Conservation (phyloP, 495 filamentous ascomycete species). For the Chaetomium tenue region DNA sequence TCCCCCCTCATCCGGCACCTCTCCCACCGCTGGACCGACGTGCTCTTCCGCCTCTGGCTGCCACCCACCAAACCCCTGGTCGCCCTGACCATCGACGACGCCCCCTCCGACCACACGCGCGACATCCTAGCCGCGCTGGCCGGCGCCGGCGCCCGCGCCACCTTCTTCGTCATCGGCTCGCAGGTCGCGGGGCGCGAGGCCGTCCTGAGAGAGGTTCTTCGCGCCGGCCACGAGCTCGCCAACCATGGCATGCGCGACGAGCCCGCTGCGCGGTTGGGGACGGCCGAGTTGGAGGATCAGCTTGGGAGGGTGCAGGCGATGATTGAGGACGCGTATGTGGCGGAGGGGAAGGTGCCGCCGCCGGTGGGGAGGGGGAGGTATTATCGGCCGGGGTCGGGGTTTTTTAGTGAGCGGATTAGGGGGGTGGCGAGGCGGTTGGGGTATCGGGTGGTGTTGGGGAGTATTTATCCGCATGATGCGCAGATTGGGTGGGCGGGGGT, state of each 20-base stretch:
- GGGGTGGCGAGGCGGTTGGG: slow-evolving; percentile 53
- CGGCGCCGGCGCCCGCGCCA: slow-evolving; percentile 58
- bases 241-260: slow-evolving; percentile 89
- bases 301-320: slow-evolving; percentile 47
- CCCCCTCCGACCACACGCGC: slow-evolving; percentile 68
- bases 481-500: slow-evolving; percentile 64
- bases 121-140: slow-evolving; percentile 65
- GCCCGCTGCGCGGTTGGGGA: slow-evolving; percentile 52
- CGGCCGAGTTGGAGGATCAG: slow-evolving; percentile 43
- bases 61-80: slow-evolving; percentile 57
- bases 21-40: slow-evolving; percentile 67
- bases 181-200: slow-evolving; percentile 64
- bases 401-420: slow-evolving; percentile 69
- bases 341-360: slow-evolving; percentile 34
- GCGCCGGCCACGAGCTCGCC: slow-evolving; percentile 65
- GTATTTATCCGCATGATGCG: slow-evolving; percentile 83
- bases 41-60: slow-evolving; percentile 65
- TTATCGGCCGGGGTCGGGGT: slow-evolving; percentile 78
- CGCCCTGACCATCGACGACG: slow-evolving; percentile 83
- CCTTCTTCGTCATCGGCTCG: slow-evolving; percentile 76
- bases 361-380: slow-evolving; percentile 43
- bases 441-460: slow-evolving; percentile 69
- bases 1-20: slow-evolving; percentile 62
- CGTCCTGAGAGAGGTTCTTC: slow-evolving; percentile 59
- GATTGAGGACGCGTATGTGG: slow-evolving; percentile 56